Percentiles rank a stretch among this genome's conserved stretches.
Evolutionary conservation across 257 asterid genomes (phyloP).

Genomic region (Paraleonurus japonicus): DNA sequence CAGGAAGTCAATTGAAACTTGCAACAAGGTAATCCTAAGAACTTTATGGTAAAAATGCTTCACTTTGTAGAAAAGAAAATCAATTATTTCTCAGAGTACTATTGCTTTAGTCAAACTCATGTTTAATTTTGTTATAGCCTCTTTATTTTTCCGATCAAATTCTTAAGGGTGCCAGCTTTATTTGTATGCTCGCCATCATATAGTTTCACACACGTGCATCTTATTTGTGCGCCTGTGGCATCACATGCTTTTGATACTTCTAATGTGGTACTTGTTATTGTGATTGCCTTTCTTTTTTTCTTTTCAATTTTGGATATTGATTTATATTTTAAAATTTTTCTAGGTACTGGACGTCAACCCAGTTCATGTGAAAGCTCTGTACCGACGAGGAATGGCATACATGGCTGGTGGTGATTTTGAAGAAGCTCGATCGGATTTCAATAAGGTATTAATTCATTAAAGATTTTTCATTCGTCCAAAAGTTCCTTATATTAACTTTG

Average conservation of each 20-base stretch:
- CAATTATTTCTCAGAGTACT: neutral
- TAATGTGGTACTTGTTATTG: no score
- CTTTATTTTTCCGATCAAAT: neutral
- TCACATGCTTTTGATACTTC: no score
- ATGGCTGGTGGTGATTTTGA: constrained; percentile 82
- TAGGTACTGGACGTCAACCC: constrained; percentile 93
- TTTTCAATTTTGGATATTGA: neutral
- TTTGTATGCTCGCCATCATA: no score
- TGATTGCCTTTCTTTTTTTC: no score
- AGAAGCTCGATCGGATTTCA: constrained; percentile 89
- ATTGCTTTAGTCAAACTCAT: neutral
- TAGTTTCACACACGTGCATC: no score
- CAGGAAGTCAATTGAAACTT: constrained; percentile 81
- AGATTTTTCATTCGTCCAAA: neutral
- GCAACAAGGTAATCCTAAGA: constrained; percentile 73
- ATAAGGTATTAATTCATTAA: constrained; percentile 47
- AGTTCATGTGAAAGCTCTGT: constrained; percentile 84
- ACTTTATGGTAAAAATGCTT: neutral
- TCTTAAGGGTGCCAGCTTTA: neutral
- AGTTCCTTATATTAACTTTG: neutral
- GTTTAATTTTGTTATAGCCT: neutral
- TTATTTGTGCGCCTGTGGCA: no score
- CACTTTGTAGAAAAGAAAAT: neutral
- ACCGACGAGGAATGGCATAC: constrained; percentile 97
- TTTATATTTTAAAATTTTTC: neutral